Conservation (phyloP, 1,284 basidiomycete species). For the Vanrija pseudolonga region DNA sequence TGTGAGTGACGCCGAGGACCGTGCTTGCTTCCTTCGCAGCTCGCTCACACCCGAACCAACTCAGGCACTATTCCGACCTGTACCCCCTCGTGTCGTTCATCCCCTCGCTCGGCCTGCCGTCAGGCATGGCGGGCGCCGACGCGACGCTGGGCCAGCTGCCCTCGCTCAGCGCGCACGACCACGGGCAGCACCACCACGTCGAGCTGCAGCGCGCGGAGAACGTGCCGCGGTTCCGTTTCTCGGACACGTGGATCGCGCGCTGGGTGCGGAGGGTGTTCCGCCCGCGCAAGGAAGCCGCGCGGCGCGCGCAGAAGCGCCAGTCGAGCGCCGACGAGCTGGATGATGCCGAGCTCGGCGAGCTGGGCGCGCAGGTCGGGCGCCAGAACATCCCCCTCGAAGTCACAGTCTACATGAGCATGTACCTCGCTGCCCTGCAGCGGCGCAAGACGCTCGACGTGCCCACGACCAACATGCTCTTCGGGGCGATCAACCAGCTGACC, state of each 20-base stretch:
- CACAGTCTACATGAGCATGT: constrained; percentile 67
- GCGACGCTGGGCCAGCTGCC: background rate
- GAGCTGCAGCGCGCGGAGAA: no score
- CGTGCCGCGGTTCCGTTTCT: no score
- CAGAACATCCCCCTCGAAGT: constrained; percentile 71
- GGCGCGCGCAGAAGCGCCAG: no score
- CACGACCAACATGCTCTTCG: constrained; percentile 59
- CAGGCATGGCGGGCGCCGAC: constrained; percentile 20
- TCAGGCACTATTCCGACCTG: constrained; percentile 39
- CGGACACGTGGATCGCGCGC: no score
- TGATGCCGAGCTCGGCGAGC: constrained; percentile 30
- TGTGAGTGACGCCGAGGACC: constrained; percentile 34
- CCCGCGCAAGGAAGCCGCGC: no score
- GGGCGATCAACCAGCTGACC: constrained; percentile 58
- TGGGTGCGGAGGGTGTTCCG: no score
- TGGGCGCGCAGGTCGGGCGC: constrained; percentile 34
- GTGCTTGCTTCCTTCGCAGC: background rate
- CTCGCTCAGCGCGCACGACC: background rate
- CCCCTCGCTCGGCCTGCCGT: constrained; percentile 32
- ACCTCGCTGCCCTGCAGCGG: constrained; percentile 59
- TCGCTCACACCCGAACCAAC: background rate
- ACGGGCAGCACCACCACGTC: no score
- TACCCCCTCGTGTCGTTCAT: constrained; percentile 37
- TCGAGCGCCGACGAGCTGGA: background rate
- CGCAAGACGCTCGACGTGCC: constrained; percentile 63